Base-by-base conservation (phyloP, 257 asterid species). In the Sherardia arvensis region DNA sequence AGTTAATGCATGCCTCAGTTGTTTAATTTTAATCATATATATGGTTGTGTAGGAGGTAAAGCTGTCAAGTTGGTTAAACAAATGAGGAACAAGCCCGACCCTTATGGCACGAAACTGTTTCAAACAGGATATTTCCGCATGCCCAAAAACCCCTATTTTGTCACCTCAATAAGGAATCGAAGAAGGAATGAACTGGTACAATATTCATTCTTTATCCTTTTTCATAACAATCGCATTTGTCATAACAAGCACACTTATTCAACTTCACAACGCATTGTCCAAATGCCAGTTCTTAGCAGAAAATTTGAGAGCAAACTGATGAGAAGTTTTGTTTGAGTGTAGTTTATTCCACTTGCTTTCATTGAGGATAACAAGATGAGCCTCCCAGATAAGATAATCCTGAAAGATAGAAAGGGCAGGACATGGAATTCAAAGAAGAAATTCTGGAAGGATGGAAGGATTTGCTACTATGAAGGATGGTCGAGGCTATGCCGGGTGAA, bases 41-140 rank as follows among this genome's bases (percentile, higher is more conserved):
- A 8, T 59, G 55, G 43, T 26, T 21, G 26, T 25, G 56, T 3
- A 56, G 49, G 8, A 36, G 18, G 3, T 66, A 36, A 28, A 33
- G 55, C 15, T 17, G 77, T 67, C 54, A 49, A 53, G 17, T 43
- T 43, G 51, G 55, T 11, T 8, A 8, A 40, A 15, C 38, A 10
- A 2, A 3, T 3, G 33, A 25, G 33, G 15, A 62, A 3, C 18
- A 25, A 30, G 22, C 55, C 14, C 8, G 38, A 23, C 4, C 55
- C 66, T n/a, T 74, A 59, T 10, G 73, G 75, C 20, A 15, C 7
- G 1, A 72, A 68, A 3, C 18, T 78, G 56, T 78, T 78, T 66
- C 51, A 15, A 18, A 65, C 77, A 1, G 75, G 77, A 47, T 36
- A 11, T 14, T 3, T 53, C 25, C 17, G 25, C 15, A 64, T 12